Conservation (phyloP, 1,284 basidiomycete species). For the Rugosomyces carneus region DNA sequence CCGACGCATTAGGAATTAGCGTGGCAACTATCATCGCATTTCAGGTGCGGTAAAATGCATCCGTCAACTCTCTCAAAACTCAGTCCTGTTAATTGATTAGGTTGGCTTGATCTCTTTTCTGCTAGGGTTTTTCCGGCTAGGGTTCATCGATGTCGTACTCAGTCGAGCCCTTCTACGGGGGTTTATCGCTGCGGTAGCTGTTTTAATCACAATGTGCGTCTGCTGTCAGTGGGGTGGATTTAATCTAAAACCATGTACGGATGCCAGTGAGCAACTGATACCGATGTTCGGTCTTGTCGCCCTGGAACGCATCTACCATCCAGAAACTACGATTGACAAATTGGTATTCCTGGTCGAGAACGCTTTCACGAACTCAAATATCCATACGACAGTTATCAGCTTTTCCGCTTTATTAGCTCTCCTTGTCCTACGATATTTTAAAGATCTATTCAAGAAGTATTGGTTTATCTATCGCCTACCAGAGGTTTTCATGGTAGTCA, state of each 20-base stretch:
- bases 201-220: conserved; percentile 67
- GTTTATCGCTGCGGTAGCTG: conserved; percentile 78
- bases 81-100: conserved; percentile 28
- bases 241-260: conserved; percentile 4
- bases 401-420: conserved; percentile 61
- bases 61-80: background rate
- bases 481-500: conserved; percentile 71
- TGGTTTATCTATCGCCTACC: conserved; percentile 76
- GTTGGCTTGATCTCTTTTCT: conserved; percentile 85
- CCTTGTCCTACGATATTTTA: conserved; percentile 53
- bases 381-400: conserved; percentile 67
- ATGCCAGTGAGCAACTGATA: conserved; percentile 66
- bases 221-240: background rate
- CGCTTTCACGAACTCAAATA: conserved; percentile 50
- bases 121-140: conserved; percentile 83
- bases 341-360: conserved; percentile 70
- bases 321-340: conserved; percentile 70
- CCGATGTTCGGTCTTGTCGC: conserved; percentile 73
- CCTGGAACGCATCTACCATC: conserved; percentile 49
- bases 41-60: conserved; percentile 59
- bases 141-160: conserved; percentile 94
- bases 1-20: conserved; percentile 55
- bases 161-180: conserved; percentile 83
- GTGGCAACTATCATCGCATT: conserved; percentile 77
- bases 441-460: conserved; percentile 46